phyloP scores from a whole-genome alignment of 192 early-diverging fungal genomes.

The Podila horticola region DNA sequence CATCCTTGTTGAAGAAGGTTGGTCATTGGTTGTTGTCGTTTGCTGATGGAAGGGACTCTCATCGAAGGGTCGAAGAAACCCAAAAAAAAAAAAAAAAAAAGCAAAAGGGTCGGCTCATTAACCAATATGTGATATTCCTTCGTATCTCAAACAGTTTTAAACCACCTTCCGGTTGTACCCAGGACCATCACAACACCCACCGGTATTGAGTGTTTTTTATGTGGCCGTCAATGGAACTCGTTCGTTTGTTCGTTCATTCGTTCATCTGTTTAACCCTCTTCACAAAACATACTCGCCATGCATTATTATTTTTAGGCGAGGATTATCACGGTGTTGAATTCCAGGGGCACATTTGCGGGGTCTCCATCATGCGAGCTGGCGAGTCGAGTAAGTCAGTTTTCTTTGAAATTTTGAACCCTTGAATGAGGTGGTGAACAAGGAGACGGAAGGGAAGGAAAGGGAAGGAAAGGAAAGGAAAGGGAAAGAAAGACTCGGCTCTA shows the following conservation, averaged over 20 bases:
- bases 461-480: too few species aligned
- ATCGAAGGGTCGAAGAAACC: too few species aligned
- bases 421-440: too few species aligned
- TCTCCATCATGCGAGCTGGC: slow-evolving; percentile 97
- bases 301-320: slow-evolving; percentile 46
- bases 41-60: too few species aligned
- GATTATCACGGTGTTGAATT: slow-evolving; percentile 80
- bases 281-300: slow-evolving; percentile 2
- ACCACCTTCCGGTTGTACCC: slow-evolving; percentile 87
- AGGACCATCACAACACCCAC: slow-evolving; percentile 86
- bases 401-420: too few species aligned
- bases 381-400: slow-evolving; percentile 66
- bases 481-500: too few species aligned
- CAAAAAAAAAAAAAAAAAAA: too few species aligned
- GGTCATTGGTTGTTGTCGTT: not conserved
- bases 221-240: too few species aligned
- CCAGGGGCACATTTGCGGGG: slow-evolving; percentile 90
- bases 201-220: slow-evolving; percentile 35
- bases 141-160: slow-evolving; percentile 69
- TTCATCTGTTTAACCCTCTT: not conserved
- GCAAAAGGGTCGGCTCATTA: too few species aligned
- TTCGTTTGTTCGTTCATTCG: too few species aligned
- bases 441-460: too few species aligned
- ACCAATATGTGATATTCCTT: not conserved
- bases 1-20: slow-evolving; percentile 90